Conservation (phyloP, 495 filamentous ascomycete genomes). For the Lentithecium fluviatile region DNA sequence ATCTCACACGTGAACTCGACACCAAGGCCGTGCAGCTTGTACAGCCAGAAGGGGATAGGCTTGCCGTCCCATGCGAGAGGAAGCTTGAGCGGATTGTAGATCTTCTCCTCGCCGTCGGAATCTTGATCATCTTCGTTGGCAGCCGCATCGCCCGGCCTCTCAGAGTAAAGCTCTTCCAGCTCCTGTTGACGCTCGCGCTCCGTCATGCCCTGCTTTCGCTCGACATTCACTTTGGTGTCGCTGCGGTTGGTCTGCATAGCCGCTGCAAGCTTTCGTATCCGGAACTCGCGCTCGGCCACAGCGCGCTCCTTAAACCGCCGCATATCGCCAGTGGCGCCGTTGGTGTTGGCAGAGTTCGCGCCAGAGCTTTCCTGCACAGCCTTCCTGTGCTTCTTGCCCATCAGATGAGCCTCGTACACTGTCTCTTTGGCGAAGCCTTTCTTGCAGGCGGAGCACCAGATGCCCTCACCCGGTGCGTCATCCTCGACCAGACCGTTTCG, state of each 20-base stretch:
- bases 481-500: constrained; percentile 45
- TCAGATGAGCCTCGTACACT: constrained; percentile 85
- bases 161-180: constrained; percentile 77
- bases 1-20: constrained; percentile 96
- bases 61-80: constrained; percentile 97
- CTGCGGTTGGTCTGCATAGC: constrained; percentile 75
- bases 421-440: constrained; percentile 96
- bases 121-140: constrained; percentile 54
- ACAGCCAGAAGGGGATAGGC: constrained; percentile 98
- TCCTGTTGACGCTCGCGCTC: constrained; percentile 91
- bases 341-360: constrained; percentile 31
- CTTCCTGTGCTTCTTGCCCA: constrained; percentile 86
- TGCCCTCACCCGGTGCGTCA: constrained; percentile 64
- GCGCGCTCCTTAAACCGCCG: constrained; percentile 80
- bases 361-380: constrained; percentile 57
- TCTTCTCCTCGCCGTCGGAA: constrained; percentile 67
- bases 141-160: constrained; percentile 49
- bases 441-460: constrained; percentile 86
- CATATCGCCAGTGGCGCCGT: constrained; percentile 37
- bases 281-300: constrained; percentile 84
- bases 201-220: constrained; percentile 93
- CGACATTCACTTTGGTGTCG: constrained; percentile 88
- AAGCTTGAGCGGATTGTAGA: constrained; percentile 95
- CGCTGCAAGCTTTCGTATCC: constrained; percentile 70
- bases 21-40: constrained; percentile 92